Evolutionary conservation across 2,329 filamentous ascomycete species (phyloP).

Genomic region (Helicocarpus griseus): DNA sequence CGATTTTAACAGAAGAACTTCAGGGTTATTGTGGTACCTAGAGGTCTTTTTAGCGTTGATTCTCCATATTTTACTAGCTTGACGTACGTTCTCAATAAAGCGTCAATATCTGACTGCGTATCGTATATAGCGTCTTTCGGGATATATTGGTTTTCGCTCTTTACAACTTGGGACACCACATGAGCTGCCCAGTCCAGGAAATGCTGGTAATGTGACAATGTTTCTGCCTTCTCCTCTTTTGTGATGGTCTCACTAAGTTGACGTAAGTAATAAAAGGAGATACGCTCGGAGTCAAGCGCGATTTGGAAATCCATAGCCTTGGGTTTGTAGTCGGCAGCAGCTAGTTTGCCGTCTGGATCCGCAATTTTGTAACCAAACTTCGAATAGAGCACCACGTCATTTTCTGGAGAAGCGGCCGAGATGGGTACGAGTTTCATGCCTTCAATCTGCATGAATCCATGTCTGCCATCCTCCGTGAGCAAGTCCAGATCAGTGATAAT

Average conservation of each 20-base stretch:
- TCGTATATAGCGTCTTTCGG: too few species aligned
- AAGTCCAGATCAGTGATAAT: conserved; percentile 1
- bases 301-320: too few species aligned
- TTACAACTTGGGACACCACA: background rate
- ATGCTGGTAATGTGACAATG: background rate
- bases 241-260: too few species aligned
- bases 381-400: conserved; percentile 1
- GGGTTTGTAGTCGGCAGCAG: too few species aligned
- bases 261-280: too few species aligned
- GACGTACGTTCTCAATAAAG: too few species aligned
- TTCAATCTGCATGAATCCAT: conserved; percentile 1
- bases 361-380: background rate
- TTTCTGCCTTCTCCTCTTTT: background rate
- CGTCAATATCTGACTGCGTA: too few species aligned
- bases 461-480: background rate
- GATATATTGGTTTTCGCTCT: background rate
- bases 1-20: conserved; percentile 2
- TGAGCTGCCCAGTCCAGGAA: background rate
- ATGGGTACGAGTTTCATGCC: background rate
- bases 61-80: too few species aligned
- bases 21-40: background rate
- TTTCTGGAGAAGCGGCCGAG: background rate
- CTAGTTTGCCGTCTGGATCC: too few species aligned
- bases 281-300: background rate
- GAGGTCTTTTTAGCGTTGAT: too few species aligned